A percentile compares a stretch with the other conserved stretches of the same genome.
Conservation (phyloP, 2,329 filamentous ascomycete genomes). For the Aspergillus niger region DNA sequence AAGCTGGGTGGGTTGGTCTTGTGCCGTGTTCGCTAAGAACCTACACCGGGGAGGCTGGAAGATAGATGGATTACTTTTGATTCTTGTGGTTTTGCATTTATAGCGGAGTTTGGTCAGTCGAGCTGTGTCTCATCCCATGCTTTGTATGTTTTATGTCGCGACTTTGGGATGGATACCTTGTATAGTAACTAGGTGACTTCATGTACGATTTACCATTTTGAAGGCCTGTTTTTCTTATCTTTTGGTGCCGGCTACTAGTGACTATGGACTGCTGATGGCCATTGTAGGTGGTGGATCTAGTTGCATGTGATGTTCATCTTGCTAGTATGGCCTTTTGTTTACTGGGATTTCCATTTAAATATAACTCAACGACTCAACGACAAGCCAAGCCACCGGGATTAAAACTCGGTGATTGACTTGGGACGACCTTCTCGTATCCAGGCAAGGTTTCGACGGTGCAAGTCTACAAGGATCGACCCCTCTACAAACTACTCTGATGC, state of each 20-base stretch:
- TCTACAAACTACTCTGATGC: neutral
- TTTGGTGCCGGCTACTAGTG: neutral
- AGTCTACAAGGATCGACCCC: neutral
- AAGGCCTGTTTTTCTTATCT: neutral
- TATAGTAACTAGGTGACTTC: conserved; percentile 39
- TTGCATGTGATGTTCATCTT: neutral
- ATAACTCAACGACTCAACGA: neutral
- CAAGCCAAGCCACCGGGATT: neutral
- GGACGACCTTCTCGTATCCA: neutral
- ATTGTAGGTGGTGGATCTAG: too few relatives aligned
- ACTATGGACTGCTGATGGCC: neutral
- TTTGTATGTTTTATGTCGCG: conserved; percentile 29
- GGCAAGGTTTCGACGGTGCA: neutral
- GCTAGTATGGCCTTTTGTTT: neutral
- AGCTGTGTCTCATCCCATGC: conserved; percentile 35
- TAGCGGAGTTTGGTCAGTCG: conserved; percentile 42
- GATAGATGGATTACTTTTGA: conserved; percentile 15
- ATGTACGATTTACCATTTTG: conserved; percentile 21
- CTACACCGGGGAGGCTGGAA: neutral
- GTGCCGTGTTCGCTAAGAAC: conserved; percentile 60
- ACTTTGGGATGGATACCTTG: conserved; percentile 40
- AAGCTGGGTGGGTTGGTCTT: conserved; percentile 78
- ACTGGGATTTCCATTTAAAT: neutral
- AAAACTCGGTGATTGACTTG: neutral
- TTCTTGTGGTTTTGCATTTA: conserved; percentile 36